Evolutionary conservation across 495 filamentous ascomycete genomes (phyloP).

Genomic region (Beverwykella pulmonaria): DNA sequence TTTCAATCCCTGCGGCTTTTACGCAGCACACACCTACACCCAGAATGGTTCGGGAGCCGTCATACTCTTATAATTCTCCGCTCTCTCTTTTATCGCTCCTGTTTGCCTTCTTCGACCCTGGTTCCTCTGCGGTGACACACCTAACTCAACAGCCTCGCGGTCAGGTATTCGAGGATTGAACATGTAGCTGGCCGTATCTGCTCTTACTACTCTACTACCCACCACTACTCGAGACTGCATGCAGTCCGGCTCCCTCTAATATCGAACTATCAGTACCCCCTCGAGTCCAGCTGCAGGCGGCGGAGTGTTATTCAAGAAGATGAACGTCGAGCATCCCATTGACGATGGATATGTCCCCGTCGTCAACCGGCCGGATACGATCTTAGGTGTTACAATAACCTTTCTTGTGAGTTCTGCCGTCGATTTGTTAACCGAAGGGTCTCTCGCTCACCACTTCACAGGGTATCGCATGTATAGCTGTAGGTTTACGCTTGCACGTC

Average conservation of each 20-base stretch:
- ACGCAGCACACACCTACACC: not conserved
- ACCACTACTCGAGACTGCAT: not conserved
- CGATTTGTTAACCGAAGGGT: not conserved
- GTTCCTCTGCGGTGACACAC: not conserved
- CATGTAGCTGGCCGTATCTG: not conserved
- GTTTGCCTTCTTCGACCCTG: constrained; percentile 1
- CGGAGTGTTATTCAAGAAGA: constrained; percentile 1
- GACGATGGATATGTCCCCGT: constrained; percentile 28
- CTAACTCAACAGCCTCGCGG: not conserved
- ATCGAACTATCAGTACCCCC: not conserved
- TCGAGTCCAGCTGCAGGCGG: constrained; percentile 25
- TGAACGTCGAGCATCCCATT: not conserved
- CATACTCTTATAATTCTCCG: constrained; percentile 10
- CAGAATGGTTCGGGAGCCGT: not conserved
- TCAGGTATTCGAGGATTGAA: not conserved
- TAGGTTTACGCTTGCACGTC: constrained; percentile 25
- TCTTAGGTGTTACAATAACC: constrained; percentile 22
- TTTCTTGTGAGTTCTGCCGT: constrained; percentile 27
- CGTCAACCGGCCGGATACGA: constrained; percentile 27
- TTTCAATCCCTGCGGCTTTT: not conserved
- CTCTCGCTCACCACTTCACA: not conserved
- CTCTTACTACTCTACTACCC: not conserved
- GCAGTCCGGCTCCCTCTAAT: not conserved
- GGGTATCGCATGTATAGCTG: constrained; percentile 25
- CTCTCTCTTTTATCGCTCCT: not conserved